phyloP scores from a whole-genome alignment of 2,329 filamentous ascomycete species.

The Phialophora verrucosa region DNA sequence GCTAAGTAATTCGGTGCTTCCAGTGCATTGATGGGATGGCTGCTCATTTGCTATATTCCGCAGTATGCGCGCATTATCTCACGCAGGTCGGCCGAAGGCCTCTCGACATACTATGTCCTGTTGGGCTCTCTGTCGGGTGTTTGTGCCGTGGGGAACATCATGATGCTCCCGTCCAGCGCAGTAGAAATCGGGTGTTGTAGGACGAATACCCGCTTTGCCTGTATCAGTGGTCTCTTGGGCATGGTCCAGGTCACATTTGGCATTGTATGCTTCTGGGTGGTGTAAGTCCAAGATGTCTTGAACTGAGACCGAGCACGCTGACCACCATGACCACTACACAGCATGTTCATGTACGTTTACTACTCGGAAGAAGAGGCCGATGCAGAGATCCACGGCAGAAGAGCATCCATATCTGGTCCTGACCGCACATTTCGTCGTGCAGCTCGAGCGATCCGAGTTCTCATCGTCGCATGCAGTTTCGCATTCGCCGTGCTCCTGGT shows the following conservation, averaged over 20 bases:
- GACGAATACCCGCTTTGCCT: conserved; percentile 26
- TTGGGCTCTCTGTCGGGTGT: conserved; percentile 27
- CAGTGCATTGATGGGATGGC: conserved; percentile 27
- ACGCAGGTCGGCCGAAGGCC: conserved; percentile 25
- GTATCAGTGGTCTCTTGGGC: conserved; percentile 24
- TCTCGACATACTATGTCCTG: conserved; percentile 29
- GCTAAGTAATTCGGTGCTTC: background rate
- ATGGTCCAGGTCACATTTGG: conserved; percentile 29
- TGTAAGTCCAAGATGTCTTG: conserved; percentile 15
- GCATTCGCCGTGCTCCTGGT: conserved; percentile 23
- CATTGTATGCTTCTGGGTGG: conserved; percentile 27
- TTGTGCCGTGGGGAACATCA: conserved; percentile 29
- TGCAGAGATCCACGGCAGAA: conserved; percentile 20
- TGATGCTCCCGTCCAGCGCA: conserved; percentile 31
- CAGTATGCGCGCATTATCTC: conserved; percentile 27
- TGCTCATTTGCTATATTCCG: conserved; percentile 28
- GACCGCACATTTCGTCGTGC: conserved; percentile 29
- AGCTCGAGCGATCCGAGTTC: conserved; percentile 20
- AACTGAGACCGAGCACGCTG: background rate
- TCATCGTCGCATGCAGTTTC: conserved; percentile 27
- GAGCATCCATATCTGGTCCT: conserved; percentile 23
- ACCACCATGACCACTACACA: background rate
- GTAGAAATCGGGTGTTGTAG: conserved; percentile 27
- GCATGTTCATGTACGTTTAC: conserved; percentile 30
- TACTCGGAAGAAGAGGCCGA: conserved; percentile 30